Conservation (phyloP, 2,329 filamentous ascomycete genomes). For the Colletotrichum sp. region DNA sequence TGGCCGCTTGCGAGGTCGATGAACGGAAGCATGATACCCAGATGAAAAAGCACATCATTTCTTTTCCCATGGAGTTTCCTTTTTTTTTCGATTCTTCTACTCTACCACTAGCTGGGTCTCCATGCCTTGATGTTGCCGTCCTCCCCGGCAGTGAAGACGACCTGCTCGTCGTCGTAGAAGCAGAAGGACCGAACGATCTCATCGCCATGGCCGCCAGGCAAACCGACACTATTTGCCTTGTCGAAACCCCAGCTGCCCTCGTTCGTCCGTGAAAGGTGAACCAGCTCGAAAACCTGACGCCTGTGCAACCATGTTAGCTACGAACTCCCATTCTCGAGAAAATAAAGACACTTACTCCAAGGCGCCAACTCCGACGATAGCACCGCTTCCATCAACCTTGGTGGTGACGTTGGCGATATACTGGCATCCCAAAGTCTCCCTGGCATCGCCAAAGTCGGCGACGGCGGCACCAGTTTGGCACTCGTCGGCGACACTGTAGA, state of each 20-base stretch:
- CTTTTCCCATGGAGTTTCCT: not conserved
- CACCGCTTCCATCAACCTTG: conserved; percentile 63
- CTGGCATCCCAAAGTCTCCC: conserved; percentile 69
- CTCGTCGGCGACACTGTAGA: conserved; percentile 73
- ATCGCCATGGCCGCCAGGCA: conserved; percentile 66
- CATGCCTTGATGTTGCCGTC: conserved; percentile 64
- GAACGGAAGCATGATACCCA: conserved; percentile 12
- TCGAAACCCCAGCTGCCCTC: conserved; percentile 58
- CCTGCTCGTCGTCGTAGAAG: conserved; percentile 65
- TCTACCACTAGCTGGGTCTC: conserved; percentile 36
- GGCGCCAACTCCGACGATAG: conserved; percentile 68
- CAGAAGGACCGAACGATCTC: conserved; percentile 70
- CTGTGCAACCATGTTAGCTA: conserved; percentile 35
- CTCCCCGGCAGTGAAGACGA: conserved; percentile 64
- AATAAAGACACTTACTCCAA: conserved; percentile 60
- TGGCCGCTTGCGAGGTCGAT: not conserved
- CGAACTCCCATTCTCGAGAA: not conserved
- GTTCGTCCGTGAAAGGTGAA: conserved; percentile 60
- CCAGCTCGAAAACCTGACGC: conserved; percentile 62
- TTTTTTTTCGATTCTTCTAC: not conserved
- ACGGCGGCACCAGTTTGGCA: conserved; percentile 63
- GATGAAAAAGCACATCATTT: not conserved
- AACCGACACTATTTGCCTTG: conserved; percentile 59
- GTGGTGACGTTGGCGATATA: conserved; percentile 74
- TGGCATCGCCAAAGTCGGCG: conserved; percentile 71